Base-by-base conservation (phyloP, 2,329 filamentous ascomycete species). In the Teratosphaeria nubilosa region DNA sequence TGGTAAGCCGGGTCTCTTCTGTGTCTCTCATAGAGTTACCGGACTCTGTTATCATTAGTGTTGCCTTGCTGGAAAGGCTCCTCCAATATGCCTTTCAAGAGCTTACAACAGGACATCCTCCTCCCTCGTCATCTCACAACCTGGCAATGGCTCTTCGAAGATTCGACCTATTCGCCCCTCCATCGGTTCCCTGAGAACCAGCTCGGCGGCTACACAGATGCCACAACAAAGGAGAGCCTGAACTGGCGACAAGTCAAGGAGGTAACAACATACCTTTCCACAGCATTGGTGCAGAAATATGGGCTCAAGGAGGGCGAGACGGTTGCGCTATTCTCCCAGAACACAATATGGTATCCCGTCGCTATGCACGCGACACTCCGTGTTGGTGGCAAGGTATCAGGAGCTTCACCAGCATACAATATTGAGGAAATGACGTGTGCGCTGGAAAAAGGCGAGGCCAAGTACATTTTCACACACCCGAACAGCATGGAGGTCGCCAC, bases 381-480 rank as follows among this genome's bases (percentile, higher is more conserved):
- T 13, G 76, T 75, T 5, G 80, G 77, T 0, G 84, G 80, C 9
- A 77, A 82, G 31, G 80, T 86, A 1, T 82, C 78, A 2, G 84
- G 85, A 1, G 84, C 83, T 0, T 82, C 78, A 16, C 84, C 85
- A 0, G 84, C 83, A 0, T 87, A 87, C 69, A 86, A 82, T 58
- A 76, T 82, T 16, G 85, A 87, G 54, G 85, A 88, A 64, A 86
- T 87, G 81, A 80, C 78, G 0, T 86, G 86, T 68, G 83, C 83
- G 1, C 72, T 87, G 2, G 78, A 80, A 63, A 84, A 77, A 1
- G 80, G 77, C 0, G 73, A 80, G 34, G 79, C 81, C 2, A 83
- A 79, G 61, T 81, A 82, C 59, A 66, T 86, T 10, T 78, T 86
- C 70, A 85, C 82, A 0, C 75, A 81, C 1, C 77, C 78, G 0